These are phyloP conservation scores for Aspergillus hiratsukae DNA, from an alignment of 2,329 filamentous ascomycete genomes.

Conservation along the genomic window DNA sequence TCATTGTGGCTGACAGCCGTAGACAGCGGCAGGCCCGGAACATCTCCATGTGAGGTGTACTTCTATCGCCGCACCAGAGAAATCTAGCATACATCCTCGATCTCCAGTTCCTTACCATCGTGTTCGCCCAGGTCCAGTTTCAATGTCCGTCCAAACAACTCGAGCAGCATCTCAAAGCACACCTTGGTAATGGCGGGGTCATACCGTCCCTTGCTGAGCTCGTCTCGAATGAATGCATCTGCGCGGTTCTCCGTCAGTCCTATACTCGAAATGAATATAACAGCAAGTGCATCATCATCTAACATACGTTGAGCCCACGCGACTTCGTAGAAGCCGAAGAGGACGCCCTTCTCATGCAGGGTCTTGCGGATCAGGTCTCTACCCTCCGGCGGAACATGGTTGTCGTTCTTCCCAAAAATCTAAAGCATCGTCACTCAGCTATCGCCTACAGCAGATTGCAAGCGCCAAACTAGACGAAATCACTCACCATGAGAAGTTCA, in stretches of 20 bases:
- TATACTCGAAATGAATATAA: neutral
- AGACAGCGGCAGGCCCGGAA: neutral
- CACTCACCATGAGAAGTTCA: conserved; percentile 66
- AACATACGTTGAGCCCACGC: conserved; percentile 79
- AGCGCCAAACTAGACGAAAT: neutral
- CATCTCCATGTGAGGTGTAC: neutral
- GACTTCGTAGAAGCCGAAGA: conserved; percentile 80
- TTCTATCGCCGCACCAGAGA: neutral
- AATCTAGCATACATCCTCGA: conserved; percentile 67
- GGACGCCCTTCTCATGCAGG: conserved; percentile 68
- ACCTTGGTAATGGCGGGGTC: conserved; percentile 81
- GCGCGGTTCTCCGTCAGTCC: conserved; percentile 6
- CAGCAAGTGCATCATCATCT: neutral
- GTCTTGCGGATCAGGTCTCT: conserved; percentile 79
- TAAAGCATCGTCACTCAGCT: conserved; percentile 13
- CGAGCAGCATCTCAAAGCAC: conserved; percentile 85
- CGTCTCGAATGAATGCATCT: conserved; percentile 89
- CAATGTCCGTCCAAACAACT: conserved; percentile 74
- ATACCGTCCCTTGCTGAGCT: conserved; percentile 89
- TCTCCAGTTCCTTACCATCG: conserved; percentile 56
- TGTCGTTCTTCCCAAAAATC: conserved; percentile 90
- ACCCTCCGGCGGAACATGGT: conserved; percentile 77
- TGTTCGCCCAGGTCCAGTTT: conserved; percentile 72
- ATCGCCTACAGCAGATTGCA: neutral
- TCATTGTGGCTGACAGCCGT: neutral